Base-by-base conservation (phyloP, 2,329 filamentous ascomycete genomes). In the Fusarium acutatum region DNA sequence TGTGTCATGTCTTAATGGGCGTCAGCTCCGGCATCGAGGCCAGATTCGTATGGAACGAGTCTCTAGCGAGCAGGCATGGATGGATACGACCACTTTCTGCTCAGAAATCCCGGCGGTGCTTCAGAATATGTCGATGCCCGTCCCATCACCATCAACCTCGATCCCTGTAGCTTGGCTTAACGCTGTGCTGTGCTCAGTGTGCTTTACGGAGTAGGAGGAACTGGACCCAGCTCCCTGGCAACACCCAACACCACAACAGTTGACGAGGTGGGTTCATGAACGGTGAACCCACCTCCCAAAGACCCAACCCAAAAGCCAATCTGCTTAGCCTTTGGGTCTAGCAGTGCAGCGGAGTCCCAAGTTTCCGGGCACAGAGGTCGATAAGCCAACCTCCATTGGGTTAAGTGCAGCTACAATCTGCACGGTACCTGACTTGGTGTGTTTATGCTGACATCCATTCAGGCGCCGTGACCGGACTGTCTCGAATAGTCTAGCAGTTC, bases 91-190 rank as follows among this genome's bases (percentile, higher is more conserved):
- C 65, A 37, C 53, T 46, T 56, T 64, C 58, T 66, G 58, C 68
- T 67, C 41, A 64, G 54, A 71, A 69, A 71, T 68, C 64, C 75
- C 56, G 62, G 68, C 60, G 63, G 50, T 69, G 67, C 74, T 62
- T 77, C 70, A 69, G 67, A 64, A 76, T 68, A 75, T 75, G 75
- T 76, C 73, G 67, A 64, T 72, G 62, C 53, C 73, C 72, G 64
- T 69, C 67, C 70, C 70, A 65, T 64, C 64, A 64, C 70, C 67
- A 59, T 60, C 46, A 56, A 54, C 70, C 75, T 72, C 72, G 67
- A 75, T 77, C 75, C 75, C 60, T 76, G 75, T 40, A 61, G 22
- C 26, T 30, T 60, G 58, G 28, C 37, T 26, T 60, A 28, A 60
- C 60, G 43, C 56, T 41, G 24, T 58, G 56, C 41, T 49, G 54